A percentile compares a stretch with the other conserved stretches of the same genome.
These are phyloP conservation scores for Pseudogymnoascus sp. DNA, from an alignment of 2,329 filamentous ascomycete species.

Conservation along the genomic window DNA sequence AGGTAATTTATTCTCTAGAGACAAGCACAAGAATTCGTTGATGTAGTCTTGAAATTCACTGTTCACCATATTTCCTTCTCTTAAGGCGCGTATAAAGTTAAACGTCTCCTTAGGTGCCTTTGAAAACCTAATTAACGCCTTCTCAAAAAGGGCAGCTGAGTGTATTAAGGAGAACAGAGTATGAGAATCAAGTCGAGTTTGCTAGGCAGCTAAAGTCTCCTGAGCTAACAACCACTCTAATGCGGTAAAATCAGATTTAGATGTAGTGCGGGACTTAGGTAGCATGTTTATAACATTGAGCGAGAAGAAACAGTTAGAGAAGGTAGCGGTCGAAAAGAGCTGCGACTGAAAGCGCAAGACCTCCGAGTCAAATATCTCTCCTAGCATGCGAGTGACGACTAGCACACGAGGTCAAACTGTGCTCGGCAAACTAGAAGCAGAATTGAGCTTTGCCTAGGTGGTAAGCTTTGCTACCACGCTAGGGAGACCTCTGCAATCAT, in stretches of 20 bases:
- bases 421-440: slow-evolving; percentile 16
- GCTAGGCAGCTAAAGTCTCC: slow-evolving; percentile 11
- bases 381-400: slow-evolving; percentile 13
- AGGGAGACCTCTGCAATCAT: slow-evolving; percentile 19
- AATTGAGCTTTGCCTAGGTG: slow-evolving; percentile 15
- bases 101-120: slow-evolving; percentile 10
- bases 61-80: slow-evolving; percentile 12
- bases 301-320: slow-evolving; percentile 15
- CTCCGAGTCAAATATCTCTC: slow-evolving; percentile 11
- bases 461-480: slow-evolving; percentile 15
- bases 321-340: slow-evolving; percentile 11
- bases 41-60: slow-evolving; percentile 14
- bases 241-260: slow-evolving; percentile 7
- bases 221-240: slow-evolving; percentile 12
- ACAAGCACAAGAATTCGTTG: slow-evolving; percentile 11
- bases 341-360: slow-evolving; percentile 11
- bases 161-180: slow-evolving; percentile 17
- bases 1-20: slow-evolving; percentile 12
- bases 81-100: slow-evolving; percentile 17
- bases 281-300: slow-evolving; percentile 15
- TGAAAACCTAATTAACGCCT: slow-evolving; percentile 11
- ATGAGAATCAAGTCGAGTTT: slow-evolving; percentile 12
- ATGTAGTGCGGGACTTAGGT: not conserved
- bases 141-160: slow-evolving; percentile 16
- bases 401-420: slow-evolving; percentile 14